phyloP scores from a whole-genome alignment of 257 asterid genomes.

The Primulina huaijiensis region DNA sequence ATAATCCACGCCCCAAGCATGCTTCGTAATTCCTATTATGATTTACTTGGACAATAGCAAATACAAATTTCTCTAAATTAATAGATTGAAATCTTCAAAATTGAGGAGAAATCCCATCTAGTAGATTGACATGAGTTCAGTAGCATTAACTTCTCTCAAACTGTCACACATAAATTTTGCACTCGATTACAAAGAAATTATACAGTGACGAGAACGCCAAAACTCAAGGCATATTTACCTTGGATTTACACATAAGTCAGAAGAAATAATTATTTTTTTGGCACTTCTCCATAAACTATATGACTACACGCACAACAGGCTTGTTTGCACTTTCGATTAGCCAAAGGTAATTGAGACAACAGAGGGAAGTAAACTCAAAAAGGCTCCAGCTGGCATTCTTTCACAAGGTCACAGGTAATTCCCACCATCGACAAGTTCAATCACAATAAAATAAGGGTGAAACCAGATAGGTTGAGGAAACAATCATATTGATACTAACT shows the following conservation, averaged over 20 bases:
- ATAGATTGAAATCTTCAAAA: conserved; percentile 5
- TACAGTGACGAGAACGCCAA: background rate
- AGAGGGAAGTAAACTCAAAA: background rate
- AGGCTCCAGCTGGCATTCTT: background rate
- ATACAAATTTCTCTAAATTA: conserved; percentile 3
- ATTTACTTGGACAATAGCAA: conserved; percentile 1
- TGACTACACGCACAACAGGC: background rate
- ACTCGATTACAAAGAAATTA: background rate
- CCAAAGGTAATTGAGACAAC: conserved; percentile 1
- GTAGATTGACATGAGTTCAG: conserved; percentile 7
- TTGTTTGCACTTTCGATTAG: background rate
- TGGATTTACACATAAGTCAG: background rate
- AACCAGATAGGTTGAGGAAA: background rate
- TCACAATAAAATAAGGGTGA: background rate
- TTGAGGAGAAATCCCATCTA: background rate
- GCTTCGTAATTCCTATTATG: conserved; percentile 1
- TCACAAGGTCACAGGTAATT: background rate
- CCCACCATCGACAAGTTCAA: background rate
- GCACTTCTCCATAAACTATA: background rate
- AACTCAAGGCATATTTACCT: background rate
- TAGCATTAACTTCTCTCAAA: background rate
- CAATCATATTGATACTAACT: background rate
- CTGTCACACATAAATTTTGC: background rate
- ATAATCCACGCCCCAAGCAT: background rate
- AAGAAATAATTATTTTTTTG: background rate